Percentiles rank a stretch among this genome's conserved stretches.
phyloP scores from a whole-genome alignment of 2,329 filamentous ascomycete genomes.

The Colletotrichum navitas region DNA sequence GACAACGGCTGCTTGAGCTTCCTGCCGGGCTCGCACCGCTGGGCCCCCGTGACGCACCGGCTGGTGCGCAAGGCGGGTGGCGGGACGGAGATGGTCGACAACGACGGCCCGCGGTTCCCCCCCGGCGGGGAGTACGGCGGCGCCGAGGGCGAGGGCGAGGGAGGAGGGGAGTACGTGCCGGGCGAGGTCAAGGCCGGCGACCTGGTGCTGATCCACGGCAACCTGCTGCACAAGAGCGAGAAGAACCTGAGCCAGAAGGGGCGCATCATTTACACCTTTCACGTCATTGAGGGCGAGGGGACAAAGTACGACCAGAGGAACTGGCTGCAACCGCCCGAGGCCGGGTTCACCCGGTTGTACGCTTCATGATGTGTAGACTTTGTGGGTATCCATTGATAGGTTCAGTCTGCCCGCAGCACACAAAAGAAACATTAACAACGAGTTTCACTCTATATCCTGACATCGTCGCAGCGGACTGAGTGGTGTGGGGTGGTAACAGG shows the following conservation, averaged over 20 bases:
- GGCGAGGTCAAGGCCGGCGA: slow-evolving; percentile 92
- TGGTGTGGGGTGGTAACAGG: slow-evolving; percentile 15
- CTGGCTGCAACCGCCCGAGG: slow-evolving; percentile 88
- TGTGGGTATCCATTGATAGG: slow-evolving; percentile 39
- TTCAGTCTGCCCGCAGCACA: slow-evolving; percentile 25
- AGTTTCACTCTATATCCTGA: slow-evolving; percentile 25
- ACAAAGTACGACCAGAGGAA: slow-evolving; percentile 86
- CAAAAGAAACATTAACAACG: slow-evolving; percentile 1
- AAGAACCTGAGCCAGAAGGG: slow-evolving; percentile 88
- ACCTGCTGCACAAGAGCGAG: slow-evolving; percentile 95
- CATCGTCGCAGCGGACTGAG: slow-evolving; percentile 2
- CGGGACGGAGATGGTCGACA: slow-evolving; percentile 79
- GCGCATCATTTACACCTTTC: slow-evolving; percentile 96
- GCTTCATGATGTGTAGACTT: slow-evolving; percentile 44
- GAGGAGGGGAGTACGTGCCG: slow-evolving; percentile 74
- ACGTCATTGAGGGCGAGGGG: slow-evolving; percentile 87
- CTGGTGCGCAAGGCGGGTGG: slow-evolving; percentile 75
- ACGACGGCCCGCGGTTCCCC: slow-evolving; percentile 75
- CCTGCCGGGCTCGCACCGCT: slow-evolving; percentile 82
- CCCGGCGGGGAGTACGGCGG: slow-evolving; percentile 62
- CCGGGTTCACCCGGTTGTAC: slow-evolving; percentile 81
- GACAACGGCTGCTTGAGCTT: slow-evolving; percentile 93
- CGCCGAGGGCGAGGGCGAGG: slow-evolving; percentile 51
- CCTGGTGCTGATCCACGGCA: slow-evolving; percentile 94
- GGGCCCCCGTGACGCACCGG: slow-evolving; percentile 76